Conservation (phyloP, 495 filamentous ascomycete genomes). For the Xylaria palmicola region DNA sequence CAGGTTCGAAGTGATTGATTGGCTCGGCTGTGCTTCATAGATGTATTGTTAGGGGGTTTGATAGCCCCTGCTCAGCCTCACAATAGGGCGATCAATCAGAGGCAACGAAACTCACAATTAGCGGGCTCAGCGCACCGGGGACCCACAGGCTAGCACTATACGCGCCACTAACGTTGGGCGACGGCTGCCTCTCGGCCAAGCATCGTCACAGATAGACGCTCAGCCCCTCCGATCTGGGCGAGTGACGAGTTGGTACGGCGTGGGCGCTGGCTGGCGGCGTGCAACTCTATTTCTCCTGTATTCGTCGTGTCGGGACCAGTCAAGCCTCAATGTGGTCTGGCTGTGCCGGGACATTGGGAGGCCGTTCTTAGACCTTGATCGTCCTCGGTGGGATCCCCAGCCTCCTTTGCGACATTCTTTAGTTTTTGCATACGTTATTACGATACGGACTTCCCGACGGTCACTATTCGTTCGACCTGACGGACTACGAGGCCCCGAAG, state of each 20-base stretch:
- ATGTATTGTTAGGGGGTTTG: background rate
- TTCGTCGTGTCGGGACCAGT: background rate
- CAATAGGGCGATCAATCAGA: constrained; percentile 6
- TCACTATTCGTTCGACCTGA: background rate
- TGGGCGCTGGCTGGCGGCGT: background rate
- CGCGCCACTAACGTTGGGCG: background rate
- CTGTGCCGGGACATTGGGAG: background rate
- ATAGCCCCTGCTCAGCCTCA: constrained; percentile 6
- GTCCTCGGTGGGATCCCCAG: background rate
- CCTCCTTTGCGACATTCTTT: background rate
- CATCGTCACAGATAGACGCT: background rate
- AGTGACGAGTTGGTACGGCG: no score
- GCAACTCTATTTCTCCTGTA: background rate
- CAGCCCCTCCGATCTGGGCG: constrained; percentile 6
- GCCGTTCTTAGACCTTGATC: background rate
- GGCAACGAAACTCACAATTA: background rate
- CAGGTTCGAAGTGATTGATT: no score
- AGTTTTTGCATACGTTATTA: background rate
- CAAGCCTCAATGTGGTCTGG: constrained; percentile 3
- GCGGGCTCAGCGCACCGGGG: background rate
- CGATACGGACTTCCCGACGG: background rate
- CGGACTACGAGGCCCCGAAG: background rate
- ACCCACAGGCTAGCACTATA: background rate
- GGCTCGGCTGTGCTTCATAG: no score
- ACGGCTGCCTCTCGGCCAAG: constrained; percentile 4